phyloP scores from a whole-genome alignment of 2,329 filamentous ascomycete species.

The Hypoxylon sp. region DNA sequence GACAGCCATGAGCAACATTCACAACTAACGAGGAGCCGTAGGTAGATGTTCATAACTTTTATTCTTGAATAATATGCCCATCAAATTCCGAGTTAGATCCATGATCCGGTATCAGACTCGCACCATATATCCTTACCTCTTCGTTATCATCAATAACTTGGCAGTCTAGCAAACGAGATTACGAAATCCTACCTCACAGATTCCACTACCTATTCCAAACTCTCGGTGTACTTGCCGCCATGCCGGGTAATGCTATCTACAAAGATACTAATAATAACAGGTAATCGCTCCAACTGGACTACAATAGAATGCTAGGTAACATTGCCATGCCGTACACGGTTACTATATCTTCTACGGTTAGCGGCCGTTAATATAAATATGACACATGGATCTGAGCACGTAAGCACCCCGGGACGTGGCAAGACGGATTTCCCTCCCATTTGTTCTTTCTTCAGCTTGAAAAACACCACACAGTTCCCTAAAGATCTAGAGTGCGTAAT shows the following conservation, averaged over 20 bases:
- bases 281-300: conserved; percentile 1
- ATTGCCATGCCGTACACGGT: not conserved
- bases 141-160: conserved; percentile 38
- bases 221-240: conserved; percentile 27
- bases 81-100: conserved; percentile 18
- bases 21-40: not conserved
- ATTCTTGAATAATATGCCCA: conserved; percentile 3
- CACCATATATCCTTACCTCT: conserved; percentile 33
- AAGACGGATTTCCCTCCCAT: not conserved
- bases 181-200: conserved; percentile 28
- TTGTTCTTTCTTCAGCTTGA: not conserved
- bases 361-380: not conserved
- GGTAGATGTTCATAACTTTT: not conserved
- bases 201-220: conserved; percentile 7
- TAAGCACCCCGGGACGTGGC: not conserved
- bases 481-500: conserved; percentile 20
- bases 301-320: not conserved
- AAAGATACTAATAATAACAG: not conserved
- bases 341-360: not conserved
- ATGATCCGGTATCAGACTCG: conserved; percentile 9
- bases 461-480: conserved; percentile 5
- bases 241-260: conserved; percentile 18
- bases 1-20: not conserved
- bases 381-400: not conserved
- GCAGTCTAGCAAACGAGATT: conserved; percentile 34